Evolutionary conservation across 2,329 filamentous ascomycete genomes (phyloP).

Genomic region (Penicillium paneum): DNA sequence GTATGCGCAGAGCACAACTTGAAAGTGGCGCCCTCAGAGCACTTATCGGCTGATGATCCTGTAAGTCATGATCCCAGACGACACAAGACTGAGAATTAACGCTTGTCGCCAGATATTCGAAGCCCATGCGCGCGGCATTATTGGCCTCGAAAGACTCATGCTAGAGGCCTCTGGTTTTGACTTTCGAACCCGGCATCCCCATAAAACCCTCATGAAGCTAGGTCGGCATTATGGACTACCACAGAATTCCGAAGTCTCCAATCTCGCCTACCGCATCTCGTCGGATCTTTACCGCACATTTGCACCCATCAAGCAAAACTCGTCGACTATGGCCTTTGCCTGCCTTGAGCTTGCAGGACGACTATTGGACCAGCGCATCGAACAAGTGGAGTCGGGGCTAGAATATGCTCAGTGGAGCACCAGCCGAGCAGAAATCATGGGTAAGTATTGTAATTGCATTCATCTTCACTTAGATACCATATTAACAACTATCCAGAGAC

Average conservation of each 20-base stretch:
- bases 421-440: constrained; percentile 47
- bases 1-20: constrained; percentile 86
- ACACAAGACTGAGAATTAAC: background rate
- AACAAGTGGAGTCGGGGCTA: constrained; percentile 47
- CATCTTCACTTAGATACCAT: constrained; percentile 22
- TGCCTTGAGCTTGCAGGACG: constrained; percentile 76
- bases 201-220: constrained; percentile 80
- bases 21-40: constrained; percentile 64
- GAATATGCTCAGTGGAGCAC: constrained; percentile 52
- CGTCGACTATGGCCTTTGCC: constrained; percentile 78
- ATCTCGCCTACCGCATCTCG: constrained; percentile 74
- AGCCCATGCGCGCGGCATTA: constrained; percentile 70
- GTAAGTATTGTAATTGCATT: constrained; percentile 45
- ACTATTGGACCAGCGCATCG: constrained; percentile 57
- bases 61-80: constrained; percentile 48
- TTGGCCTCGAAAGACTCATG: constrained; percentile 86
- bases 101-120: constrained; percentile 66
- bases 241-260: constrained; percentile 55
- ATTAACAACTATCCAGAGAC: constrained; percentile 57
- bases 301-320: constrained; percentile 83
- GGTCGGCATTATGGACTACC: constrained; percentile 58
- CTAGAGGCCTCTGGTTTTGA: constrained; percentile 92
- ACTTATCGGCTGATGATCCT: constrained; percentile 75
- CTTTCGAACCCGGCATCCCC: constrained; percentile 83
- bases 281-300: constrained; percentile 92